Percentiles rank a stretch among this genome's conserved stretches.
These are phyloP conservation scores for Antarctomyces pellizariae DNA, from an alignment of 495 filamentous ascomycete genomes.

Conservation along the genomic window DNA sequence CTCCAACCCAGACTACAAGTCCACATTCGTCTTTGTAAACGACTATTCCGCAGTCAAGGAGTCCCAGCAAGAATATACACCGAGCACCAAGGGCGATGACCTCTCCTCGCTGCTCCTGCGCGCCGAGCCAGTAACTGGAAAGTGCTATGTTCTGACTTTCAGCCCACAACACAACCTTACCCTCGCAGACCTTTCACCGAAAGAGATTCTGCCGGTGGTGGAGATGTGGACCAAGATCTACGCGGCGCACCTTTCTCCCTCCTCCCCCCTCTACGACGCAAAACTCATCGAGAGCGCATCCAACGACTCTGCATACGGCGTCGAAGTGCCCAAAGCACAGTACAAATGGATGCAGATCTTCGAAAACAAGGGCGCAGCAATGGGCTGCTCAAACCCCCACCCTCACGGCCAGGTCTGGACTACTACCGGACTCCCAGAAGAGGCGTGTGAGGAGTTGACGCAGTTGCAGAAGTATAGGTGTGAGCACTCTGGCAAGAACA, in stretches of 20 bases:
- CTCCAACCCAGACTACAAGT: constrained; percentile 62
- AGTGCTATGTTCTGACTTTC: constrained; percentile 95
- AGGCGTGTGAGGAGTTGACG: constrained; percentile 53
- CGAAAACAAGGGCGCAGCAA: constrained; percentile 92
- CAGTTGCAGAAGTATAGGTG: constrained; percentile 53
- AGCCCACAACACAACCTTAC: constrained; percentile 76
- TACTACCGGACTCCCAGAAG: constrained; percentile 70
- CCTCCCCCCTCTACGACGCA: constrained; percentile 38
- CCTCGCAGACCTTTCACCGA: constrained; percentile 55
- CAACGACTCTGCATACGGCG: constrained; percentile 23
- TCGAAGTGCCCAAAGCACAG: constrained; percentile 32
- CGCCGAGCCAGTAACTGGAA: constrained; percentile 71
- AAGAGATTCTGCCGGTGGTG: constrained; percentile 51
- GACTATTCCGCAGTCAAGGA: constrained; percentile 96
- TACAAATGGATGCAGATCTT: constrained; percentile 98
- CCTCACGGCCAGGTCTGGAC: constrained; percentile 96
- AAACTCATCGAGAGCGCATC: too few relatives aligned
- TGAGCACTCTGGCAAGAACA: constrained; percentile 43
- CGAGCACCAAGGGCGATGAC: constrained; percentile 21
- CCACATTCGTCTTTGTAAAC: constrained; percentile 87
- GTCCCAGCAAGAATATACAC: constrained; percentile 47
- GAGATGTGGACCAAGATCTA: constrained; percentile 80
- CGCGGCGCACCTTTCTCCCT: constrained; percentile 47
- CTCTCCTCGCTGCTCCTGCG: constrained; percentile 57
- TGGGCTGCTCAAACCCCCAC: constrained; percentile 98